Base-by-base conservation (phyloP, 1,139 yeast species). In the Hemisphaericaspora subhashii region DNA sequence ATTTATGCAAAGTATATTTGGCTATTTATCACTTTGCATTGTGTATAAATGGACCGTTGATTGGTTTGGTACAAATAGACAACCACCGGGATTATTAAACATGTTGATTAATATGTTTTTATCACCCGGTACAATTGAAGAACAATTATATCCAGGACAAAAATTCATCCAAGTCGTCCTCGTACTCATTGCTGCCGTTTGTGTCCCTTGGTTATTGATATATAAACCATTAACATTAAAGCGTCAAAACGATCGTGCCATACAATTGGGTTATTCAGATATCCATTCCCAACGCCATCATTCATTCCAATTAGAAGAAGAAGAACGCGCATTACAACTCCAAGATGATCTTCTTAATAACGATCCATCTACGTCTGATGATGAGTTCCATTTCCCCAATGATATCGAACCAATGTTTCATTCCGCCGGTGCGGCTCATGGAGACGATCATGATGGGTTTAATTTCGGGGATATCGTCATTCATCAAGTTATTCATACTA, bases 401-500 rank as follows among this genome's bases (percentile, higher is more conserved):
- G 77, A 72, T 43, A 61, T 72, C n/a, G 77, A 72, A 46, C 77
- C 77, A 10, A 54, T 68, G 44, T 60, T 64, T 46, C 58, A 54
- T 35, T 59, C 58, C 35, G 57, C 66, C 1, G 56, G 48, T 13
- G 51, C n/a, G n/a, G n/a, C 49, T 15, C 58, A 56, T 37, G 64
- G 62, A 18, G 71, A 62, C 38, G 79, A 72, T 13, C 62, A 60
- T 33, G 83, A 79, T 37, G 85, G 77, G 9, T 69, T 69, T 58
- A 80, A 83, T 45, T 82, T 92, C 60, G 96, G 98, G 40, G 99
- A 94, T 55, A 77, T 94, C 29, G 86, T 94, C 76, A 92, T 94
- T 49, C 98, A 94, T 62, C 99, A 94, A 66, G 97, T 92, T 27
- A 94, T 94, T 53, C 98, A 92, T 61, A 94, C 99, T 2, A 94